A percentile compares a stretch with the other conserved stretches of the same genome.
Evolutionary conservation across 345 rosid species (phyloP).

Genomic region (Rhodamnia argentea): DNA sequence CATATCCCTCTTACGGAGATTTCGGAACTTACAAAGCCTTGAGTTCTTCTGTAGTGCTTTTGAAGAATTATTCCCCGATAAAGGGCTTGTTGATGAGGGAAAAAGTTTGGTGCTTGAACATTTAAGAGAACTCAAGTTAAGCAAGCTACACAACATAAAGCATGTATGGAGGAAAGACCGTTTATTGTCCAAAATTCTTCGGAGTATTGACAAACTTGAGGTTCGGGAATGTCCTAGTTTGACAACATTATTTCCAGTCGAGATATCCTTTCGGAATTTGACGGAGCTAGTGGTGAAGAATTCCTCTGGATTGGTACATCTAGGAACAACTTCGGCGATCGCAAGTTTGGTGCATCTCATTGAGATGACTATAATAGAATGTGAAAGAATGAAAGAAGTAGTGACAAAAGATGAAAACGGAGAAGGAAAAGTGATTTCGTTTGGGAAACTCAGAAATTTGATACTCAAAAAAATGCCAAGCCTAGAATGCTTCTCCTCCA

Average conservation of each 20-base stretch:
- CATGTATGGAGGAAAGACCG: background rate
- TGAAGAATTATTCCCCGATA: background rate
- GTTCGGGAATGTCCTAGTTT: background rate
- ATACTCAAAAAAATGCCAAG: background rate
- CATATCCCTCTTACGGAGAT: background rate
- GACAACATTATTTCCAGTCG: background rate
- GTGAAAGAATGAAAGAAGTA: background rate
- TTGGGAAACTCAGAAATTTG: rapidly evolving
- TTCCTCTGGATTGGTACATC: background rate
- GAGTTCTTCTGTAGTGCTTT: rapidly evolving
- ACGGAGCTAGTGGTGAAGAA: background rate
- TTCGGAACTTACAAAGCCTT: background rate
- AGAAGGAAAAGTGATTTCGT: background rate
- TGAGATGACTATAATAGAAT: rapidly evolving
- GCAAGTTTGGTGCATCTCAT: background rate
- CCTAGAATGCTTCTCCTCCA: background rate
- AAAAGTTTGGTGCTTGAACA: background rate
- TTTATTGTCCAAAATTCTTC: background rate
- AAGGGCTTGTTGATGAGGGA: background rate
- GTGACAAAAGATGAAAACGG: background rate
- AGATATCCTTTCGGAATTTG: background rate
- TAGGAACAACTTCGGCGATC: rapidly evolving
- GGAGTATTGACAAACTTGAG: background rate
- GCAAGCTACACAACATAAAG: background rate
- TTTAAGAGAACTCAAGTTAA: background rate